Base-by-base conservation (phyloP, 2,329 filamentous ascomycete species). In the Dothistroma pini region DNA sequence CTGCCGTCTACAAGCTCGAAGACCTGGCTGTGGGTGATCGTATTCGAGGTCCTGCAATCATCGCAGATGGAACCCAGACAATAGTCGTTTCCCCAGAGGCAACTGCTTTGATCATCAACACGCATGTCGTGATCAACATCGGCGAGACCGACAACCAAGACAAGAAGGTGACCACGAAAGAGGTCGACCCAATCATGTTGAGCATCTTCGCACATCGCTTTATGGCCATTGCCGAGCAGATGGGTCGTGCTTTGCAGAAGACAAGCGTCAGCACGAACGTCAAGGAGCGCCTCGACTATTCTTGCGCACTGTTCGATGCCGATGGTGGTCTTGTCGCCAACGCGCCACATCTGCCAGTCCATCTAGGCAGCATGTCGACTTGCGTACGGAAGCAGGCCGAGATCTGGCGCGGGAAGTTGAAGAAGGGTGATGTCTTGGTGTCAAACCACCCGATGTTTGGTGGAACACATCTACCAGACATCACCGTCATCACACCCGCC, bases 121-220 rank as follows among this genome's bases (percentile, higher is more conserved):
- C 92, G 0, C 93, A 96, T 69, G 91, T 97, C 8, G 83, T 97
- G 7, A 93, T 97, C 71, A 91, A 96, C 66, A 84, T 95, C 47
- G 85, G 87, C 58, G 86, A 86, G 52, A 68, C 60, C 10, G 61
- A 67, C 66, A 63, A 72, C 57, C 64, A 80, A 71, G 76, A 83
- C 16, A 79, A 78, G 63, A 77, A 80, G 60, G 73, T 81, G 44
- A 77, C 76, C 54, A 80, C 79, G 14, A 80, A 80, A 49, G 83
- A 86, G 59, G 86, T 90, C 0, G 88, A 93, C 71, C 89, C 89
- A 0, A 89, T 93, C 66, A 82, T 90, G 77, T 81, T 93, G 1
- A 89, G 86, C 70, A 89, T 93, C 60, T 93, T 93, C 66, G 88
- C 87, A 0, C 89, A 93, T 72, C 83, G 90, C 8, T 93, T 93